A percentile compares a stretch with the other conserved stretches of the same genome.
phyloP scores from a whole-genome alignment of 306 rosid genomes.

The Cyamopsis tetragonoloba region DNA sequence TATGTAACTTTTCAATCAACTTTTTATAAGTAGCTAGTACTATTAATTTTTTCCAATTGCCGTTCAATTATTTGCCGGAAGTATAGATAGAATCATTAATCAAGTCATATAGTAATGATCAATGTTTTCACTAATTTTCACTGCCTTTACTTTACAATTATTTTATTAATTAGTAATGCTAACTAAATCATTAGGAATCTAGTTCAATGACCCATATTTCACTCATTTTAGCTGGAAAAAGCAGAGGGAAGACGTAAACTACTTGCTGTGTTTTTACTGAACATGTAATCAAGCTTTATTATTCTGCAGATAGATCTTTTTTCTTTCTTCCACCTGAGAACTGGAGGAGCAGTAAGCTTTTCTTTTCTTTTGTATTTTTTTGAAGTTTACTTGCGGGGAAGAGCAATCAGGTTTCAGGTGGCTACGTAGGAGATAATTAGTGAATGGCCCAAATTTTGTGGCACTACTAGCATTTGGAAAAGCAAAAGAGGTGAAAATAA shows the following conservation, averaged over 20 bases:
- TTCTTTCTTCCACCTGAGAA: not conserved
- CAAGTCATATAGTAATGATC: not conserved
- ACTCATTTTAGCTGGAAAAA: not conserved
- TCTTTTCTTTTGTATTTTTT: too few relatives aligned
- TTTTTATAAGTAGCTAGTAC: too few relatives aligned
- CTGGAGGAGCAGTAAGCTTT: not conserved
- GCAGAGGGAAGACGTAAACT: not conserved
- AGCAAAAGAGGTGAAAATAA: not conserved
- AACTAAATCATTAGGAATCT: not conserved
- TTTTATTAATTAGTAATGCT: not conserved
- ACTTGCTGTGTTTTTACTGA: not conserved
- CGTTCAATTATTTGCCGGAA: not conserved
- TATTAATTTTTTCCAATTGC: not conserved
- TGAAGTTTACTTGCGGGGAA: slow-evolving; percentile 1
- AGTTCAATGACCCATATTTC: not conserved
- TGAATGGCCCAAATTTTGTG: slow-evolving; percentile 5
- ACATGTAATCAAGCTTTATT: not conserved
- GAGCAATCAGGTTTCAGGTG: slow-evolving; percentile 16
- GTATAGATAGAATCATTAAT: not conserved
- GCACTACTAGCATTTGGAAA: slow-evolving; percentile 14
- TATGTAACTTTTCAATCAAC: not conserved
- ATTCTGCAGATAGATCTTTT: not conserved
- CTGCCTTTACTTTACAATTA: not conserved
- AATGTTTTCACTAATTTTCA: not conserved
- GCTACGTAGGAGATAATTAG: not conserved